These are phyloP conservation scores for Pythium vanterpoolii DNA, from an alignment of 352 stramenopile genomes.

Conservation along the genomic window DNA sequence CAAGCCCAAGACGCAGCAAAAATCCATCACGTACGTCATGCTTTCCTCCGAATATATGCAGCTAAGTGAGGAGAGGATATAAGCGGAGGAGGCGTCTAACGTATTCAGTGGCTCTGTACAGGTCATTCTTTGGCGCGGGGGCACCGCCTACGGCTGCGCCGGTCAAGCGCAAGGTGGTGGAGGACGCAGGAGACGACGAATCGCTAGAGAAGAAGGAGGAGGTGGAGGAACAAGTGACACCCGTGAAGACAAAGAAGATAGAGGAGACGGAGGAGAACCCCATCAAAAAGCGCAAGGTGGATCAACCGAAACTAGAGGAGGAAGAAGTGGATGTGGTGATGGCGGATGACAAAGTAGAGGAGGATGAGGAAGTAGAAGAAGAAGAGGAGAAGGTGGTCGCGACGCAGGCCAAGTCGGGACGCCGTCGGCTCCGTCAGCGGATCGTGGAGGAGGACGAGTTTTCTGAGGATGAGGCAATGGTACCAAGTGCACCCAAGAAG, in stretches of 20 bases:
- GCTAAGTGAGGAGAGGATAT: neutral
- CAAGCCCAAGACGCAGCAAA: constrained; percentile 47
- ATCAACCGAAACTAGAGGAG: constrained; percentile 16
- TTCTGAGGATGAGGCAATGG: constrained; percentile 36
- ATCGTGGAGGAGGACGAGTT: constrained; percentile 49
- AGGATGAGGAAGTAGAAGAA: constrained; percentile 18
- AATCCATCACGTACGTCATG: constrained; percentile 57
- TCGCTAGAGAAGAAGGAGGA: neutral
- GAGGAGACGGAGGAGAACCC: constrained; percentile 5
- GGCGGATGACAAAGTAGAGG: constrained; percentile 12
- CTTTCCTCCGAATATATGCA: neutral
- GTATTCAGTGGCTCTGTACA: neutral
- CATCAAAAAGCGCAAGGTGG: constrained; percentile 22
- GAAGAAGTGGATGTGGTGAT: constrained; percentile 30
- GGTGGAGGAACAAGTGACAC: constrained; percentile 22
- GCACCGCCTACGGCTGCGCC: too few relatives aligned
- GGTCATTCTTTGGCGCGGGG: constrained; percentile 53
- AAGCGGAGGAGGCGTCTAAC: neutral
- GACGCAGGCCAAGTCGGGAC: constrained; percentile 26
- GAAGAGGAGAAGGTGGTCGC: constrained; percentile 10
- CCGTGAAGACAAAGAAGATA: neutral
- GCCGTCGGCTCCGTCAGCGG: constrained; percentile 57
- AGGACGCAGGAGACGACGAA: neutral
- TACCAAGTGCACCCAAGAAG: constrained; percentile 27
- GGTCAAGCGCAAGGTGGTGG: constrained; percentile 34